phyloP scores from a whole-genome alignment of 495 filamentous ascomycete genomes.

The Neurospora discreta region DNA sequence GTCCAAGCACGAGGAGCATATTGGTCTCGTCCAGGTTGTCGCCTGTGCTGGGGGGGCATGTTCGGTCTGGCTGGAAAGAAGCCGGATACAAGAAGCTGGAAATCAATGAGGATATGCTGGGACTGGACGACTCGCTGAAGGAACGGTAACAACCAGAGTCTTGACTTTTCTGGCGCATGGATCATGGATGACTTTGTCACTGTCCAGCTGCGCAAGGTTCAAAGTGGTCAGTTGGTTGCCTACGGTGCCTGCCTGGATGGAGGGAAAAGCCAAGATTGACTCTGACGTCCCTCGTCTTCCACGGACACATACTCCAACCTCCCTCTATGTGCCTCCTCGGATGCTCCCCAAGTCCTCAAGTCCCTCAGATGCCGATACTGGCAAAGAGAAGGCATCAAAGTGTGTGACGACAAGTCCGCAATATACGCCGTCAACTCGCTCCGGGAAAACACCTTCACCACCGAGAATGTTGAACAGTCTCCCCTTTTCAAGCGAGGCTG shows the following conservation, averaged over 20 bases:
- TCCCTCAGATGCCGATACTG: background rate
- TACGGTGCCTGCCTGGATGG: background rate
- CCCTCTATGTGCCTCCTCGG: background rate
- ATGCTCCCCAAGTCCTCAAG: background rate
- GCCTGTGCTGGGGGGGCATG: background rate
- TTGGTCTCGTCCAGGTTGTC: background rate
- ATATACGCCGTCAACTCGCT: background rate
- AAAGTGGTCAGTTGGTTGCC: background rate
- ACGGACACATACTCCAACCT: background rate
- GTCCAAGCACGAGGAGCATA: background rate
- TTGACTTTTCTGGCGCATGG: background rate
- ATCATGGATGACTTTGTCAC: background rate
- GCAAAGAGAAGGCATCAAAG: background rate
- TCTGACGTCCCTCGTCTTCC: background rate
- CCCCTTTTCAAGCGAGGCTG: slow-evolving; percentile 7
- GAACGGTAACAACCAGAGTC: background rate
- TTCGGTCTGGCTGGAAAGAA: background rate
- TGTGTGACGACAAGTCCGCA: background rate
- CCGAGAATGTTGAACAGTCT: background rate
- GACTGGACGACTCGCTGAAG: background rate
- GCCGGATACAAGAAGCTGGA: background rate
- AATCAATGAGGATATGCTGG: background rate
- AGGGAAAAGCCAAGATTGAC: background rate
- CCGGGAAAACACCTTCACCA: background rate
- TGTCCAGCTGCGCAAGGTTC: background rate